These are phyloP conservation scores for Colletotrichum spinosum DNA, from an alignment of 2,329 filamentous ascomycete species.

Conservation along the genomic window DNA sequence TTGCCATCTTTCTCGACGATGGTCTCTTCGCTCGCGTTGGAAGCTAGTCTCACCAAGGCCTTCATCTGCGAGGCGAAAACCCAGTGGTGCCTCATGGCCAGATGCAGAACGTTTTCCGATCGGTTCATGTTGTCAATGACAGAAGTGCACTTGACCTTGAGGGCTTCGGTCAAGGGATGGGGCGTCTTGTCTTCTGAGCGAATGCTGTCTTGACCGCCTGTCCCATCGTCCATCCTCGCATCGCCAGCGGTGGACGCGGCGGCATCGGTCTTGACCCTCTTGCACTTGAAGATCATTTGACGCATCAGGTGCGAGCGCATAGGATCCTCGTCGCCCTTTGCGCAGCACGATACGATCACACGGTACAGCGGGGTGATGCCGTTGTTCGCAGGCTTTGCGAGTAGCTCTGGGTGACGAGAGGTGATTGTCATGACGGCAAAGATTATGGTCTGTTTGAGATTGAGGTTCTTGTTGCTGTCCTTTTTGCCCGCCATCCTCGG, in stretches of 20 bases:
- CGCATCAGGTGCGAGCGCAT: not conserved
- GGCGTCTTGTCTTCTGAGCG: not conserved
- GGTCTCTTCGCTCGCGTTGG: not conserved
- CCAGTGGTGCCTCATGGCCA: slow-evolving; percentile 2
- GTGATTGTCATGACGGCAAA: slow-evolving; percentile 9
- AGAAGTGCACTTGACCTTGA: not conserved
- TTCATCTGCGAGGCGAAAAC: slow-evolving; percentile 2
- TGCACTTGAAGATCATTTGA: slow-evolving; percentile 18
- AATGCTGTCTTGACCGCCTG: not conserved
- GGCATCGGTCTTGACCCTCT: not conserved
- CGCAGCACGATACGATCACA: not conserved
- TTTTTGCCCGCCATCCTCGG: not conserved
- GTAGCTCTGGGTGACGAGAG: slow-evolving; percentile 13
- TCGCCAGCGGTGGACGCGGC: not conserved
- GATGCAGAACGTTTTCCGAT: slow-evolving; percentile 4
- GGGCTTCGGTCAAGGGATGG: not conserved
- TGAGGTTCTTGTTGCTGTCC: not conserved
- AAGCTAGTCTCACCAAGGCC: not conserved
- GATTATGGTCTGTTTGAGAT: not conserved
- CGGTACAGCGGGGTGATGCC: slow-evolving; percentile 22
- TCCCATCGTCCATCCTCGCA: not conserved
- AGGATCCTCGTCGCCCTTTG: not conserved
- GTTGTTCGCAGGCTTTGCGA: not conserved
- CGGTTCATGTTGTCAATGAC: not conserved
- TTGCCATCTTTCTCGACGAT: slow-evolving; percentile 4